Percentiles rank a stretch among this genome's conserved stretches.
Conservation (phyloP, 176 grass and related monocot species). For the Oryza meridionalis region DNA sequence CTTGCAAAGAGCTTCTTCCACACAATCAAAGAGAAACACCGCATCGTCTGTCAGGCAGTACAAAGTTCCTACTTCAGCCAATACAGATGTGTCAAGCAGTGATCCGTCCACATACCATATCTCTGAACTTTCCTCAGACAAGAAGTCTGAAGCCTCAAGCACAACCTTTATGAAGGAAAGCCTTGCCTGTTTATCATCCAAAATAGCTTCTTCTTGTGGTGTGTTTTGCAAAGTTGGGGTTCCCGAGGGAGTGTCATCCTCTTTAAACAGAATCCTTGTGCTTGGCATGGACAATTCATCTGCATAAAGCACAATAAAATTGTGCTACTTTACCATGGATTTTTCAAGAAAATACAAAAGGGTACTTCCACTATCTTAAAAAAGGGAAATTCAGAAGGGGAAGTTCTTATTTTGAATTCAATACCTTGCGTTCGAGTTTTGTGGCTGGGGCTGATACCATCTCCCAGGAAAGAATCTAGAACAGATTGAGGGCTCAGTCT, state of each 20-base stretch:
- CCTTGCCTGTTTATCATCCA: constrained; percentile 54
- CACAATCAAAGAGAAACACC: constrained; percentile 73
- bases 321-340: constrained; percentile 25
- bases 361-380: neutral
- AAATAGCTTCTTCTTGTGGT: constrained; percentile 32
- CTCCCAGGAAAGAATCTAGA: constrained; percentile 50
- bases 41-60: constrained; percentile 71
- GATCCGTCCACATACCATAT: constrained; percentile 56
- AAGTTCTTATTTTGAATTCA: constrained; percentile 25
- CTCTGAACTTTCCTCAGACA: constrained; percentile 40
- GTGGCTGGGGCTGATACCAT: constrained; percentile 42
- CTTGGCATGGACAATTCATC: constrained; percentile 60
- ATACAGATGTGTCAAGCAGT: constrained; percentile 67
- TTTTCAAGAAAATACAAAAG: neutral
- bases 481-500: constrained; percentile 60
- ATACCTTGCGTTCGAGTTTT: constrained; percentile 61
- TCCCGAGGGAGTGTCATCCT: constrained; percentile 35
- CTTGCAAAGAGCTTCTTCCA: constrained; percentile 59
- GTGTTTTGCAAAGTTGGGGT: constrained; percentile 31
- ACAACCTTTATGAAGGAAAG: constrained; percentile 56
- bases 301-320: constrained; percentile 48
- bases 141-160: constrained; percentile 62
- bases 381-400: neutral
- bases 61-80: constrained; percentile 73
- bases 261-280: constrained; percentile 62